Percentiles rank a stretch among this genome's conserved stretches.
Evolutionary conservation across 331 rosid species (phyloP).

Genomic region (Acacia concinna): DNA sequence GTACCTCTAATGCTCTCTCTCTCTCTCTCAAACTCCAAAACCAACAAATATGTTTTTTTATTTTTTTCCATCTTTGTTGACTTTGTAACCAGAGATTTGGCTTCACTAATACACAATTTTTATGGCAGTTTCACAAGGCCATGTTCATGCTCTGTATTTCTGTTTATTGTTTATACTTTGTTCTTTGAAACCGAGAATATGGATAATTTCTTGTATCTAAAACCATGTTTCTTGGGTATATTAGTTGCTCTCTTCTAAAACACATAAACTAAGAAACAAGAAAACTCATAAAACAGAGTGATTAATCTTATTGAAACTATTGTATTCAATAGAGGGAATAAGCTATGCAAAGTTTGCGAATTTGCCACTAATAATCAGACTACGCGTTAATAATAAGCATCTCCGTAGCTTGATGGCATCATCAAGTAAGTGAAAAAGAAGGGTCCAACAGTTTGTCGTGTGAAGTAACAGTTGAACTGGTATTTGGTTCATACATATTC

Average conservation of each 20-base stretch:
- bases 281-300: background rate
- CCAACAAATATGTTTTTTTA: no score
- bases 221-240: background rate
- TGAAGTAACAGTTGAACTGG: slow-evolving; percentile 26
- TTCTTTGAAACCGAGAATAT: background rate
- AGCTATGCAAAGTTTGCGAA: slow-evolving; percentile 97
- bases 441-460: background rate
- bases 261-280: no score
- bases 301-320: background rate
- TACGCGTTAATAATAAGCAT: slow-evolving; percentile 62
- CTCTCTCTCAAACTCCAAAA: no score
- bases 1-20: no score
- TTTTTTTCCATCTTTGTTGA: no score
- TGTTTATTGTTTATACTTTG: no score
- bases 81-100: no score
- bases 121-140: background rate
- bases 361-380: slow-evolving; percentile 89
- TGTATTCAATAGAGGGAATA: slow-evolving; percentile 66
- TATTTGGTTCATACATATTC: slow-evolving; percentile 70
- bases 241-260: no score
- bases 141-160: no score
- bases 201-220: background rate
- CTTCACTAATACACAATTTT: no score
- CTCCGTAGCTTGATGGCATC: slow-evolving; percentile 7
- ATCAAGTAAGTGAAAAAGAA: slow-evolving; percentile 6